Base-by-base conservation (phyloP, 495 filamentous ascomycete genomes). In the Neurospora sp. region DNA sequence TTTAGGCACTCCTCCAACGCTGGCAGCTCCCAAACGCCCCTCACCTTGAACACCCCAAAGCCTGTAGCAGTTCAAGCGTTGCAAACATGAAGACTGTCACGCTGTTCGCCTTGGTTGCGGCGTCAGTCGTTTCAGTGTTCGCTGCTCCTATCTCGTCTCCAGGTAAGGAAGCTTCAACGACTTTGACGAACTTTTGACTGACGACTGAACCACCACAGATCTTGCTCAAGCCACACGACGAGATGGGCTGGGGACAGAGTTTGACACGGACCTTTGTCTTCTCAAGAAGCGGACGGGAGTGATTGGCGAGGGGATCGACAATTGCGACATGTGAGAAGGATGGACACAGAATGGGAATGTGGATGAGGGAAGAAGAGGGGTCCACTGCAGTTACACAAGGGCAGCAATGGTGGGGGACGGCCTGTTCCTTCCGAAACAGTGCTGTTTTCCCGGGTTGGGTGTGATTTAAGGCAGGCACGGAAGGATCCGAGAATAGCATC, bases 201-300 rank as follows among this genome's bases (percentile, higher is more conserved):
- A 66, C 28, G 28, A 66, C 3, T 34, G 13, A 5, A 13, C 5
- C 6, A 54, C 10, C 11, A 17, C 28, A 66, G 54, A 34, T 4
- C 13, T 66, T 5, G 1, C 54, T 66, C 54, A 66, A 36, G 7
- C 15, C 5, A 66, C 28, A 19, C 54, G 54, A 9, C 54, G 54
- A 66, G 54, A 66, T 34, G 54, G 54, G 15, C 54, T 3, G 6
- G 54, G 70, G 39, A 71, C 38, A 45, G 70, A 71, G 70, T 71
- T 71, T 71, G 70, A 71, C 24, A 71, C 70, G 1, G 70, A 71
- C 42, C 70, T 71, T n/a, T 71, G 70, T 11, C 38, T 71, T 21
- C 70, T 71, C 39, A 71, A 71, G 3, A 71, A 71, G 2, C 39
- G 70, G 8, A 45, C 28, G 8, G 70, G 38, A 2, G 70, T 71